Conservation (phyloP, 805 yeast species). For the Metschnikowia drakensbergensis region DNA sequence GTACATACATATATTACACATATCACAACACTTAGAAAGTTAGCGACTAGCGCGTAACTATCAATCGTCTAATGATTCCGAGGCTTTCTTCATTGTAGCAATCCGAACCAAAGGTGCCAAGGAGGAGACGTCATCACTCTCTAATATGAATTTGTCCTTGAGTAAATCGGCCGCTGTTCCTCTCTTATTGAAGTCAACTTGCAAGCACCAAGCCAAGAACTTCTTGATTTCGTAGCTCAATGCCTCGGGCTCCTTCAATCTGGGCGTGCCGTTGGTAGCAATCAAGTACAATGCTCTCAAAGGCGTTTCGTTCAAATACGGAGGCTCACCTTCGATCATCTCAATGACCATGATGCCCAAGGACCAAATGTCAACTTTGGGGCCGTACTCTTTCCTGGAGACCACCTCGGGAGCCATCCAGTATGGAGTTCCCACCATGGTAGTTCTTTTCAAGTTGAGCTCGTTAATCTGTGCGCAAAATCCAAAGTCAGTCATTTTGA, state of each 20-base stretch:
- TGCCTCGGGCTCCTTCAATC: conserved; percentile 81
- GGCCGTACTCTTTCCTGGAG: conserved; percentile 89
- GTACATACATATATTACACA: background rate
- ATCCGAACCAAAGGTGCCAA: conserved; percentile 72
- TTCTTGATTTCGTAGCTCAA: conserved; percentile 60
- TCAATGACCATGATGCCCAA: conserved; percentile 97
- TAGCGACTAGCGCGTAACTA: background rate
- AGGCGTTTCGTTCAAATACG: conserved; percentile 94
- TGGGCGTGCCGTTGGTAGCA: conserved; percentile 96
- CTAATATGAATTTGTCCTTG: conserved; percentile 57
- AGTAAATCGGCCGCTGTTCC: conserved; percentile 74
- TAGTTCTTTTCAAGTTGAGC: conserved; percentile 80
- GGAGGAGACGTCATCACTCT: conserved; percentile 57
- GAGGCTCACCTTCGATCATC: conserved; percentile 99
- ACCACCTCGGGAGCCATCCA: conserved; percentile 99
- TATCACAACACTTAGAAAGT: background rate
- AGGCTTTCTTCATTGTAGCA: conserved; percentile 62
- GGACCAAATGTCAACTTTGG: conserved; percentile 97
- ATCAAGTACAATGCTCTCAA: conserved; percentile 88
- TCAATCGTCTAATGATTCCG: conserved; percentile 20
- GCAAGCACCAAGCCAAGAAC: conserved; percentile 74
- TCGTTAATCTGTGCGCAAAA: conserved; percentile 91
- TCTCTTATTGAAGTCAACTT: conserved; percentile 78
- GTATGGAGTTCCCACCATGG: conserved; percentile 99
- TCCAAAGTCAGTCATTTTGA: conserved; percentile 92